Evolutionary conservation across 352 stramenopile species (phyloP).

Genomic region (Globisporangium barbulae): DNA sequence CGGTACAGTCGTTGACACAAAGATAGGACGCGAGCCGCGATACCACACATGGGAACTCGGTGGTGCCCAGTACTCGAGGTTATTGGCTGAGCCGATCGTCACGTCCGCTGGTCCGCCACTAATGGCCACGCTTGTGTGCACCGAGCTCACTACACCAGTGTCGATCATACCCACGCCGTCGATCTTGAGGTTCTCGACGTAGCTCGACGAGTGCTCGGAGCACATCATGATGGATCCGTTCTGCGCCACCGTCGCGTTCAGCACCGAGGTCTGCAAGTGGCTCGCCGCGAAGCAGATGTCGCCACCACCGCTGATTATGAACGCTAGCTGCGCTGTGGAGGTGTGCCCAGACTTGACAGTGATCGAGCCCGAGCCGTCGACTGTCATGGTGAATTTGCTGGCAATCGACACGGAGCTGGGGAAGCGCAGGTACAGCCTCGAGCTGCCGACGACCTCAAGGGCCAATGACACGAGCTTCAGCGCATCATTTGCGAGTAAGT

Average conservation of each 20-base stretch:
- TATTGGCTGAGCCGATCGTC: neutral
- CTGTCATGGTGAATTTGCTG: neutral
- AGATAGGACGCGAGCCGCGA: slow-evolving; percentile 1
- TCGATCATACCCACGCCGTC: slow-evolving; percentile 2
- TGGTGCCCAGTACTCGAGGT: neutral
- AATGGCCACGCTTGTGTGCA: neutral
- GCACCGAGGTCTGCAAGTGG: neutral
- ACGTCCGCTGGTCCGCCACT: neutral
- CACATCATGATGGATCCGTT: slow-evolving; percentile 2
- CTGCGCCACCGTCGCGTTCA: neutral
- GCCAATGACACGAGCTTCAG: neutral
- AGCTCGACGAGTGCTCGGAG: neutral
- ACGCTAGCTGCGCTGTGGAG: neutral
- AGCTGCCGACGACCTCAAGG: neutral
- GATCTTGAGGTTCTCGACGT: neutral
- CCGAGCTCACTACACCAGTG: neutral
- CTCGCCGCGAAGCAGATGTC: slow-evolving; percentile 1
- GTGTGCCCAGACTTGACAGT: neutral
- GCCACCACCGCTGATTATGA: neutral
- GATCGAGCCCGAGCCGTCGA: slow-evolving; percentile 5
- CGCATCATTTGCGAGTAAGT: neutral
- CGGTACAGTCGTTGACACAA: neutral
- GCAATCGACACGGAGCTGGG: neutral
- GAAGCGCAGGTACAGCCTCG: neutral
- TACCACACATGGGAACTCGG: slow-evolving; percentile 2